Base-by-base conservation (phyloP, 495 filamentous ascomycete genomes). In the Paragyromitra xinjiangensis region DNA sequence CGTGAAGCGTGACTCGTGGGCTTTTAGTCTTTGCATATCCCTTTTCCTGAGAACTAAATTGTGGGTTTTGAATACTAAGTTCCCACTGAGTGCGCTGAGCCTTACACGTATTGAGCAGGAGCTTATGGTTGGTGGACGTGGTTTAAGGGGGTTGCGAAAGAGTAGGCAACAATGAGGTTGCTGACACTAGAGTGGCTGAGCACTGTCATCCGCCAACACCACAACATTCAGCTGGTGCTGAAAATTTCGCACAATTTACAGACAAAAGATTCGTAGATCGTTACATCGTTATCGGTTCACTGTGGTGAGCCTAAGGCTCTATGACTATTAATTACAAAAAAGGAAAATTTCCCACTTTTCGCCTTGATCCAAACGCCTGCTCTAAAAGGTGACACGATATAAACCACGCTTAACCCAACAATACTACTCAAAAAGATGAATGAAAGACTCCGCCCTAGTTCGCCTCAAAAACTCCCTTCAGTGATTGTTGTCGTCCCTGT, bases 401-500 rank as follows among this genome's bases (percentile, higher is more conserved):
- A 61, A 70, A 24, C 39, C n/a, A 72, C 45, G 71, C 24, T n/a
- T 12, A 5, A 45, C 45, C 42, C 19, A 67, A 51, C 19, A n/a
- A 69, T 66, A 40, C 16, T 73, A 73, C 37, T 50, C 6, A 48
- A 56, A 72, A 42, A 44, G 26, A 45, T 40, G 22, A 77, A 64
- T 40, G 63, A 37, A 68, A 76, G 51, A 51, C 29, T 66, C 59
- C 59, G 61, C 48, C 62, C 53, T 69, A 50, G 42, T 61, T 14
- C 64, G 64, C 71, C 74, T 59, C 44, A 77, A 73, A 71, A 59
- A 37, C 42, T 50, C 58, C 58, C 69, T 34, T 66, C 40, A 76
- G 51, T 73, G 64, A 65, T 64, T 76, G 59, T 51, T 66, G n/a
- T 75, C 73, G 24, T 76, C 74, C n/a, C 29, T 61, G 61, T 26